Conservation (phyloP, 2,329 filamentous ascomycete genomes). For the Thelonectria discophora region DNA sequence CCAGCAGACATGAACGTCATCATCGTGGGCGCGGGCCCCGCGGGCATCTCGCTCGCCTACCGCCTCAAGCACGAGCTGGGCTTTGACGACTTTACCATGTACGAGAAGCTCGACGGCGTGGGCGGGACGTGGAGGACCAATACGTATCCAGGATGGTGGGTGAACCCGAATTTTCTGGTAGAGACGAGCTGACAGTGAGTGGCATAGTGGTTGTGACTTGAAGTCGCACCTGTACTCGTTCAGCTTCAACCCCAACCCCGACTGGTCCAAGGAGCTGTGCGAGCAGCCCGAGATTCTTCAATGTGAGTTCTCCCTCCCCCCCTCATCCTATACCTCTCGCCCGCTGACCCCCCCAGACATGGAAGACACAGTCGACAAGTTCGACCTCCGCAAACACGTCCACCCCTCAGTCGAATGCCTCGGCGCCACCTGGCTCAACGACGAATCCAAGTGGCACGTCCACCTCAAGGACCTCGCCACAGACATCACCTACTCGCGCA, state of each 20-base stretch:
- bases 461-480: constrained; percentile 30
- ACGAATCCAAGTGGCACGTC: constrained; percentile 33
- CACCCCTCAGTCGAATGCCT: constrained; percentile 31
- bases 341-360: constrained; percentile 22
- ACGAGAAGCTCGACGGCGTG: constrained; percentile 34
- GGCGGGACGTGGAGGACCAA: constrained; percentile 37
- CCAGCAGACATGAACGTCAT: constrained; percentile 27
- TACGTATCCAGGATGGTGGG: constrained; percentile 32
- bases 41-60: constrained; percentile 35
- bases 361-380: constrained; percentile 34
- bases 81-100: constrained; percentile 36
- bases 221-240: constrained; percentile 31
- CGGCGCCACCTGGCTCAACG: constrained; percentile 35
- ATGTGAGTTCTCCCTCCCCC: constrained; percentile 4
- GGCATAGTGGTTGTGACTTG: constrained; percentile 28
- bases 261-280: constrained; percentile 26
- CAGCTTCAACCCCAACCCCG: constrained; percentile 31
- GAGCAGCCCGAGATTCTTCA: constrained; percentile 29
- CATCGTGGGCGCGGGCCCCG: constrained; percentile 38
- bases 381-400: constrained; percentile 38
- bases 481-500: constrained; percentile 28
- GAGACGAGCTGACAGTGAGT: background rate
- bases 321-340: background rate
- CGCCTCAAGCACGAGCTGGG: constrained; percentile 34
- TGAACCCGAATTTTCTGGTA: background rate